Evolutionary conservation across 2,329 filamentous ascomycete genomes (phyloP), one percentile per base, ranked within the genome.

Genomic region (Sporothrix luriei): DNA sequence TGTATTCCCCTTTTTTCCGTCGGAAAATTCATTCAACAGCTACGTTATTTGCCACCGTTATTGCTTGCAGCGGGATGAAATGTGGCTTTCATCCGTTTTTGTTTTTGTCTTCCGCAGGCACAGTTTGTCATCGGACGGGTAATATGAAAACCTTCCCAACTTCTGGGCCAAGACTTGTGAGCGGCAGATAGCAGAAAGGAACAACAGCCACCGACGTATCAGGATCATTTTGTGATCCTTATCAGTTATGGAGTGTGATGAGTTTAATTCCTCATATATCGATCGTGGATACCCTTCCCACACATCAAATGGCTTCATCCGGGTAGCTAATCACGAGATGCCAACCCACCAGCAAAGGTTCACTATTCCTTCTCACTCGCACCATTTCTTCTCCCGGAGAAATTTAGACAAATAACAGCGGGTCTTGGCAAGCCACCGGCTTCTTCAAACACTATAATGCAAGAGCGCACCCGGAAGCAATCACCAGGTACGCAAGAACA

Each of bases 351-450:
- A 33, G 33, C 33, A n/a, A 61, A 24, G 14, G 5, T 40, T 9
- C 16, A 4, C n/a, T 21, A 13, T 33, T 3, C 38, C 43, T 21
- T 21, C 49, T 40, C 9, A 43, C 38, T 43, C 7, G 5, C 43
- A 11, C 7, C 10, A 61, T 61, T n/a, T 33, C 55, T 43, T 40
- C 55, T 38, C 43, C 43, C 55, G 55, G 33, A 43, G 33, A 61
- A 24, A 43, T 61, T 24, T 61, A 6, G 55, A 4, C 9, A 24
- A 43, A 61, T 16, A 40, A 24, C 29, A 55, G 33, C n/a, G n/a
- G 24, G 33, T 4, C 55, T 61, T 61, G 55, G 55, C 55, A 61
- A 43, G 55, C 55, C 33, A 61, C n/a, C 55, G 55, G 55, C 55
- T 40, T 19, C 14, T 19, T 57, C 54, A 10, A 19, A n/a, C 55